These are phyloP conservation scores for Aschersonia sp. DNA, from an alignment of 2,329 filamentous ascomycete genomes.

Conservation along the genomic window DNA sequence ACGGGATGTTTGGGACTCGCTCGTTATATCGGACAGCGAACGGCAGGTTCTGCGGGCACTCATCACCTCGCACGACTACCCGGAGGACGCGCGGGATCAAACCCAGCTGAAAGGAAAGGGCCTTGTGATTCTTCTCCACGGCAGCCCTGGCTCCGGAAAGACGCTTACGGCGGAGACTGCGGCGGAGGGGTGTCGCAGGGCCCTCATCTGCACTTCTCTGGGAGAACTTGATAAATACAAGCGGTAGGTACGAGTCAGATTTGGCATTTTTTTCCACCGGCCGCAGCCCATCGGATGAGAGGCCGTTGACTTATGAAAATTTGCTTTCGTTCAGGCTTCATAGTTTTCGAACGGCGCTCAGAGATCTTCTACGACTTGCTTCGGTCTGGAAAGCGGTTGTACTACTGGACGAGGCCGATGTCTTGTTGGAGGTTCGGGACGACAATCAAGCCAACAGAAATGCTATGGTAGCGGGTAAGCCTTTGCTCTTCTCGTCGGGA, in stretches of 20 bases:
- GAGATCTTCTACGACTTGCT: constrained; percentile 14
- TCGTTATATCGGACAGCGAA: neutral
- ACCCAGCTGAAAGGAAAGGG: constrained; percentile 21
- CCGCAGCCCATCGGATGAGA: neutral
- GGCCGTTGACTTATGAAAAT: neutral
- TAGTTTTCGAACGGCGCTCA: constrained; percentile 17
- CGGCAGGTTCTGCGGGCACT: neutral
- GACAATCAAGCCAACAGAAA: constrained; percentile 31
- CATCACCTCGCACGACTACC: neutral
- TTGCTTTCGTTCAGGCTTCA: neutral
- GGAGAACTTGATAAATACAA: constrained; percentile 8
- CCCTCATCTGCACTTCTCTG: constrained; percentile 20
- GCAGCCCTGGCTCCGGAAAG: constrained; percentile 31
- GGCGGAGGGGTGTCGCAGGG: constrained; percentile 25
- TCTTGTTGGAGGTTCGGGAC: constrained; percentile 33
- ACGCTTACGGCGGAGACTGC: constrained; percentile 29
- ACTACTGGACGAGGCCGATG: constrained; percentile 37
- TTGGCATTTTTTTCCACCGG: neutral
- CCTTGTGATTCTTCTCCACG: constrained; percentile 28
- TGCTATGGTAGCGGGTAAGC: constrained; percentile 23
- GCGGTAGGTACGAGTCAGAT: constrained; percentile 10
- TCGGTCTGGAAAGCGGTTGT: constrained; percentile 34
- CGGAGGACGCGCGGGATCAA: neutral
- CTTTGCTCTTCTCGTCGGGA: constrained; percentile 10
- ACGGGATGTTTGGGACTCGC: neutral